Conservation (phyloP, 768 basidiomycete genomes). For the Boletus vinaceobasis region DNA sequence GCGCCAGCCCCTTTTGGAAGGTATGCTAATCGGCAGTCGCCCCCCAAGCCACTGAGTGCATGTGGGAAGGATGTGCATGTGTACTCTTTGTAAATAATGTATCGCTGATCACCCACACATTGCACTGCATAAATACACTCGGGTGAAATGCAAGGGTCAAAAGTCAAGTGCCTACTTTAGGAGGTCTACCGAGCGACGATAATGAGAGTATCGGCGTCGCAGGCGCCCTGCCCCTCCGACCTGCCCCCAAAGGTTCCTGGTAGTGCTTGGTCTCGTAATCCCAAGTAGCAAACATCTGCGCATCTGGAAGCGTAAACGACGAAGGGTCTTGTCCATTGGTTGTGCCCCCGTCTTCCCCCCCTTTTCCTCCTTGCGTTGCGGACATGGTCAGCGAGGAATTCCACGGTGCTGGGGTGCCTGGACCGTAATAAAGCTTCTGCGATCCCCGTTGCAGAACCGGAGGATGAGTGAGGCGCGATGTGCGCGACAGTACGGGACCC, state of each 20-base stretch:
- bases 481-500: constrained; percentile 55
- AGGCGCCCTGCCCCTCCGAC: constrained; percentile 28
- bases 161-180: constrained; percentile 20
- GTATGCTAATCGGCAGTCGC: too few relatives aligned
- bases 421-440: constrained; percentile 41
- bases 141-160: background rate
- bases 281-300: constrained; percentile 51
- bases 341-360: constrained; percentile 20
- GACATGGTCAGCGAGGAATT: constrained; percentile 33
- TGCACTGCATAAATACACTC: background rate
- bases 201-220: constrained; percentile 18
- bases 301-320: constrained; percentile 41
- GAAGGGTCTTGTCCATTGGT: constrained; percentile 24
- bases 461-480: constrained; percentile 63
- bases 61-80: too few relatives aligned
- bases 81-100: too few relatives aligned
- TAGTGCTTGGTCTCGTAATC: constrained; percentile 44
- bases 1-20: too few relatives aligned
- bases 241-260: constrained; percentile 34
- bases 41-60: too few relatives aligned
- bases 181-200: constrained; percentile 18
- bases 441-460: constrained; percentile 51
- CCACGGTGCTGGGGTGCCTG: constrained; percentile 42
- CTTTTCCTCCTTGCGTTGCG: constrained; percentile 19
- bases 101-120: background rate